Conservation (phyloP, 2,329 filamentous ascomycete genomes). For the Colletotrichum sp. region DNA sequence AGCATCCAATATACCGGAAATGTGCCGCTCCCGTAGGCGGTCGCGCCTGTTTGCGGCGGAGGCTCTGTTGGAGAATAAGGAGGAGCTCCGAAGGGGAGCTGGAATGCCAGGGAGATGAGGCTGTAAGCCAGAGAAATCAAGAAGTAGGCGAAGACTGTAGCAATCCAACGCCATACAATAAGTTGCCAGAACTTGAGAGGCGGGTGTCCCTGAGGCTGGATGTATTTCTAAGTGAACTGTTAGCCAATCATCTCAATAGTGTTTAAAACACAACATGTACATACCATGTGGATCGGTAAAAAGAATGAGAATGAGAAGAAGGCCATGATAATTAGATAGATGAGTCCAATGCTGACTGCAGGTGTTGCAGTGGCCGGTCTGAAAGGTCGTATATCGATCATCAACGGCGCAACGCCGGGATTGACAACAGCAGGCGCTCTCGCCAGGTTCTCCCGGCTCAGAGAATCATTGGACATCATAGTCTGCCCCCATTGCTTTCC, state of each 20-base stretch:
- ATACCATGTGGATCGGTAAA: conserved; percentile 62
- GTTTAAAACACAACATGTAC: background rate
- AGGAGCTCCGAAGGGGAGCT: conserved; percentile 62
- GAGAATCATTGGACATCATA: conserved; percentile 44
- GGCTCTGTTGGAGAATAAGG: conserved; percentile 46
- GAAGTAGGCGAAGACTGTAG: conserved; percentile 63
- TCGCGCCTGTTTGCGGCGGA: conserved; percentile 48
- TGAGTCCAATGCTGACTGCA: conserved; percentile 65
- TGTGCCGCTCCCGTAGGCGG: conserved; percentile 60
- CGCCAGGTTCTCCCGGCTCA: conserved; percentile 31
- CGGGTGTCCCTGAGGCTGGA: conserved; percentile 58
- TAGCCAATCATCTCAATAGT: background rate
- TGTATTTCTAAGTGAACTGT: conserved; percentile 43
- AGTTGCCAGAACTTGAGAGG: conserved; percentile 63
- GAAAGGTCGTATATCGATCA: conserved; percentile 64
- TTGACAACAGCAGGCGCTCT: conserved; percentile 32
- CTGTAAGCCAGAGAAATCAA: conserved; percentile 68
- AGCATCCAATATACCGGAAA: conserved; percentile 70
- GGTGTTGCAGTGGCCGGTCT: conserved; percentile 58
- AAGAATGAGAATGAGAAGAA: conserved; percentile 72
- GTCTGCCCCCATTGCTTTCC: conserved; percentile 47
- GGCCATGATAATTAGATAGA: conserved; percentile 71
- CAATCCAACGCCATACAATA: conserved; percentile 60
- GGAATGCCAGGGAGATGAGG: conserved; percentile 66
- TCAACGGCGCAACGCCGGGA: conserved; percentile 31